Conservation (phyloP, 805 yeast species). For the Pichia nakasei region DNA sequence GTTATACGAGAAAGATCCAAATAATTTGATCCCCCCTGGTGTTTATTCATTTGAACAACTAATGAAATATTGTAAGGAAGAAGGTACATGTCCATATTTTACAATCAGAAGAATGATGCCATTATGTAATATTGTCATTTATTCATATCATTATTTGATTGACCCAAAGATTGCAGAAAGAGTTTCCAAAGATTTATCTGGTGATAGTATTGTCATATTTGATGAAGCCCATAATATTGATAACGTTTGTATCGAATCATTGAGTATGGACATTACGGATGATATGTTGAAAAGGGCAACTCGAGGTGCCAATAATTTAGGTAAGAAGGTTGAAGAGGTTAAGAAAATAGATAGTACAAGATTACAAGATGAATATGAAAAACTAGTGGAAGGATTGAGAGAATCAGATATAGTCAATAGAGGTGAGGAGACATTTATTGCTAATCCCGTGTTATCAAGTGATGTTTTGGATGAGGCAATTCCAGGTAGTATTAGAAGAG, state of each 20-base stretch:
- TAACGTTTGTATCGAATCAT: slow-evolving; percentile 94
- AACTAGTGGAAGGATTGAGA: slow-evolving; percentile 80
- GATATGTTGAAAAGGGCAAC: slow-evolving; percentile 82
- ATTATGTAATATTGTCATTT: slow-evolving; percentile 85
- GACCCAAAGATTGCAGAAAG: slow-evolving; percentile 97
- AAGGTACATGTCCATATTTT: slow-evolving; percentile 90
- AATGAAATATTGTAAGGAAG: slow-evolving; percentile 64
- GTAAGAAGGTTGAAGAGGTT: slow-evolving; percentile 77
- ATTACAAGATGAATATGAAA: slow-evolving; percentile 84
- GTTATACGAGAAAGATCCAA: slow-evolving; percentile 77
- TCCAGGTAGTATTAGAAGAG: slow-evolving; percentile 95
- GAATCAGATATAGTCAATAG: slow-evolving; percentile 59
- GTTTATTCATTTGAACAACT: slow-evolving; percentile 89
- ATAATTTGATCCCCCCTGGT: slow-evolving; percentile 82
- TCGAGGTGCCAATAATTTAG: slow-evolving; percentile 72
- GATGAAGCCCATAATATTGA: slow-evolving; percentile 99
- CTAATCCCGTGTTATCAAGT: slow-evolving; percentile 78
- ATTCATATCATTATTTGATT: slow-evolving; percentile 89
- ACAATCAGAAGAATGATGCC: slow-evolving; percentile 97
- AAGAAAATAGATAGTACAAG: slow-evolving; percentile 75
- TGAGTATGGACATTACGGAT: slow-evolving; percentile 86
- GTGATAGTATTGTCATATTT: slow-evolving; percentile 88
- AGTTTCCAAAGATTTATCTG: slow-evolving; percentile 84
- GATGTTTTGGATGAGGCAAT: slow-evolving; percentile 87
- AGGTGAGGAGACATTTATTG: slow-evolving; percentile 64